Percentiles rank a stretch among this genome's conserved stretches.
phyloP scores from a whole-genome alignment of 495 filamentous ascomycete species.

The Trichocladium uniseriatum region DNA sequence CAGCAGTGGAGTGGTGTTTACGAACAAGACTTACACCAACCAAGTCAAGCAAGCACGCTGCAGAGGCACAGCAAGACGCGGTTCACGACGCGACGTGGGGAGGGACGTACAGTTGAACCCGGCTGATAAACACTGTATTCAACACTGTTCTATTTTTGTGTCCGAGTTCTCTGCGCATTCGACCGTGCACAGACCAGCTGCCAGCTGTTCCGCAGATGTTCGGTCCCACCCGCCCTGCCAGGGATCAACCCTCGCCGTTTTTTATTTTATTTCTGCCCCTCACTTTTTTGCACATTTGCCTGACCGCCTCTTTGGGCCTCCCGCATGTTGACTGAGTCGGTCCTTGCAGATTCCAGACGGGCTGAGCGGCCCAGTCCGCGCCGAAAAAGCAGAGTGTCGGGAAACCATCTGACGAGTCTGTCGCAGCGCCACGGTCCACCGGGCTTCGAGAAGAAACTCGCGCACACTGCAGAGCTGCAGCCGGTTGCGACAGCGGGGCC shows the following conservation, averaged over 20 bases:
- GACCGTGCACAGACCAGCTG: neutral
- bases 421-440: too few relatives aligned
- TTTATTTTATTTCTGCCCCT: neutral
- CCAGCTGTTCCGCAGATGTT: neutral
- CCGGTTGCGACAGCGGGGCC: too few relatives aligned
- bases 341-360: neutral
- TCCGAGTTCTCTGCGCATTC: too few relatives aligned
- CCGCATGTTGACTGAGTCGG: too few relatives aligned
- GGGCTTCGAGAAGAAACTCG: too few relatives aligned
- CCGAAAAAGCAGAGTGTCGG: too few relatives aligned
- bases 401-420: too few relatives aligned
- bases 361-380: too few relatives aligned
- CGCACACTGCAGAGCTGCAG: too few relatives aligned
- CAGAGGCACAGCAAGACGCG: constrained; percentile 10
- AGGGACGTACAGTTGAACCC: neutral
- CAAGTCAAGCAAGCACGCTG: neutral
- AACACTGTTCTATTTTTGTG: too few relatives aligned
- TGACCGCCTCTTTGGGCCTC: constrained; percentile 4
- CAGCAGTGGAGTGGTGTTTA: constrained; percentile 2
- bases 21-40: neutral
- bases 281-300: neutral
- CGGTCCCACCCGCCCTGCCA: neutral
- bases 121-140: neutral
- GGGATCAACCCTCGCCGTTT: neutral
- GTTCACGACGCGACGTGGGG: constrained; percentile 8